Conservation (phyloP, 768 basidiomycete species). For the Tylopilus sp. region DNA sequence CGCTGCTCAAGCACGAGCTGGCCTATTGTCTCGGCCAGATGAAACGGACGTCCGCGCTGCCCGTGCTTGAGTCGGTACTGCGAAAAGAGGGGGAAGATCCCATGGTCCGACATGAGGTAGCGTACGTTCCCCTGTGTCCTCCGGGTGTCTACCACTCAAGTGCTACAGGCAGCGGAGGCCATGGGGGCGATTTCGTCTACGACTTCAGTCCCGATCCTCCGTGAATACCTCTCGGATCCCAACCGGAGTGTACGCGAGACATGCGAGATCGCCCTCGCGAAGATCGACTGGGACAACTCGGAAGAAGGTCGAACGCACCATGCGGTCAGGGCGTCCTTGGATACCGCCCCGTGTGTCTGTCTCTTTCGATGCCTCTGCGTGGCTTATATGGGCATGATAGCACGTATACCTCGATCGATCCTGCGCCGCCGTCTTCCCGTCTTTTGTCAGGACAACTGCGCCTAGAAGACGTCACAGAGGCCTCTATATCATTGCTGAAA, state of each 20-base stretch:
- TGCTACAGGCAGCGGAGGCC: constrained; percentile 88
- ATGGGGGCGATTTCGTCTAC: constrained; percentile 87
- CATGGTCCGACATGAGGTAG: constrained; percentile 98
- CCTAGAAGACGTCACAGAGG: constrained; percentile 46
- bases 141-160: constrained; percentile 9
- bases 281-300: constrained; percentile 90
- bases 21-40: constrained; percentile 98
- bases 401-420: constrained; percentile 81
- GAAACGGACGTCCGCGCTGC: constrained; percentile 66
- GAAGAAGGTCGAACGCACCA: constrained; percentile 59
- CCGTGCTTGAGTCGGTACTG: constrained; percentile 75
- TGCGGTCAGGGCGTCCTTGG: constrained; percentile 28
- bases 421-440: constrained; percentile 75
- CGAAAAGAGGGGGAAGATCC: constrained; percentile 70
- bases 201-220: constrained; percentile 63
- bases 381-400: too few species aligned
- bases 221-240: constrained; percentile 66
- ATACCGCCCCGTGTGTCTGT: constrained; percentile 35
- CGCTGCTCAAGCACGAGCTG: constrained; percentile 92
- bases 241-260: constrained; percentile 86
- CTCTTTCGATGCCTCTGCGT: not conserved
- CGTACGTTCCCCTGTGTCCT: not conserved
- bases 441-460: constrained; percentile 54
- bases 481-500: constrained; percentile 52
- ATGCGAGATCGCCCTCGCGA: constrained; percentile 93